Base-by-base conservation (phyloP, 2,329 filamentous ascomycete species). In the Xylaria hypoxylon region DNA sequence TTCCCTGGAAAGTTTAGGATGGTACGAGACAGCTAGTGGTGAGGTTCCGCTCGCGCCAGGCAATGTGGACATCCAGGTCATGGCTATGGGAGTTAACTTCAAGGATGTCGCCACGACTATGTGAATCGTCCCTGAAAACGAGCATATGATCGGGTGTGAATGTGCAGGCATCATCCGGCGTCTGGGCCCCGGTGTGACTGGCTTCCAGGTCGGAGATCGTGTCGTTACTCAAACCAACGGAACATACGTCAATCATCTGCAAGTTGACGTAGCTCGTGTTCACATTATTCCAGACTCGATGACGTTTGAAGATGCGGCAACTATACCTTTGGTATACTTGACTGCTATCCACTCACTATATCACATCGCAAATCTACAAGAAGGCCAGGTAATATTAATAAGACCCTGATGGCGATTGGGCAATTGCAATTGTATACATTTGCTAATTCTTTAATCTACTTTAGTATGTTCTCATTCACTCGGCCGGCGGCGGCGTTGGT, bases 31-130 rank as follows among this genome's bases (percentile, higher is more conserved):
- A 5, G 33, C 48, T 0, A 15, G 62, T 7, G 62, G 40, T 1
- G 62, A 71, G 22, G 50, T 68, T 35, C 6, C 5, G 1, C 22
- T 71, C 3, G 61, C 55, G 22, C n/a, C 51, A 5, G 72, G 71
- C n/a, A 58, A 68, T 4, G 62, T 82, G 17, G 77, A 82, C 40
- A 68, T 82, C 5, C 69, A 80, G 47, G 62, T 77, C 0, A 65
- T 70, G 57, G 76, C 80, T 1, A 60, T 71, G 4, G 80, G 79
- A 13, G 59, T 82, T 3, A 82, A 82, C 51, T 80, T 79, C 68
- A 75, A 75, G 22, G 80, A 82, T 64, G 74, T 80, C 0, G 71
- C 79, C 1, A 73, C 72, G 3, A 73, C 75, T 0, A 68, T 75
- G 67, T 70, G 72, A 1, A 70, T 73, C 11, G 67, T 74, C 0